These are phyloP conservation scores for Fusarium verrucosum DNA, from an alignment of 2,329 filamentous ascomycete species.

Conservation along the genomic window DNA sequence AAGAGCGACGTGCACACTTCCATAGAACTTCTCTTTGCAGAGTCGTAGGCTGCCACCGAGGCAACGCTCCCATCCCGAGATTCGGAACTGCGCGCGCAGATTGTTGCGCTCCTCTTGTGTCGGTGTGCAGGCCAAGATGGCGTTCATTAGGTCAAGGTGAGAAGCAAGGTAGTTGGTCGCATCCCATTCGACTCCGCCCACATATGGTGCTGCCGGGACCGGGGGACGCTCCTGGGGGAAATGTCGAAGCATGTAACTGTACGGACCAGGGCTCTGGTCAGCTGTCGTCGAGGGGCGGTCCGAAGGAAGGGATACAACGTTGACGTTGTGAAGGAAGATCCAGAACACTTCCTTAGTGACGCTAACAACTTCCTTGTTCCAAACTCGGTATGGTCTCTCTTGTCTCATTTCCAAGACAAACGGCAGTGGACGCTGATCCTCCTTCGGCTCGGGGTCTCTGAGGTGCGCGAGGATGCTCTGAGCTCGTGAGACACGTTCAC, in stretches of 20 bases:
- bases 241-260: conserved; percentile 72
- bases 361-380: conserved; percentile 90
- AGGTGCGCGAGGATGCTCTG: conserved; percentile 80
- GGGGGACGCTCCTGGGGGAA: conserved; percentile 89
- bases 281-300: conserved; percentile 48
- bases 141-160: conserved; percentile 92
- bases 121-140: conserved; percentile 83
- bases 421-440: conserved; percentile 78
- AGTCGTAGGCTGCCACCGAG: conserved; percentile 86
- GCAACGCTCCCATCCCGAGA: conserved; percentile 90
- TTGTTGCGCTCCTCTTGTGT: conserved; percentile 75
- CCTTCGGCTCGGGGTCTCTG: conserved; percentile 78
- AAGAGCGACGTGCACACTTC: conserved; percentile 86
- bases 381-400: conserved; percentile 87
- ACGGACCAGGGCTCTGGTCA: conserved; percentile 50
- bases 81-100: conserved; percentile 78
- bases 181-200: conserved; percentile 98
- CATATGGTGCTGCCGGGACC: conserved; percentile 92
- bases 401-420: conserved; percentile 92
- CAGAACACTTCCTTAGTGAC: conserved; percentile 99
- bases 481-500: conserved; percentile 74
- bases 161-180: conserved; percentile 95
- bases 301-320: conserved; percentile 76
- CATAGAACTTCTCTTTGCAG: conserved; percentile 98
- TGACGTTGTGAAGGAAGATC: conserved; percentile 96